Conservation (phyloP, 306 rosid genomes). For the Delonix regia region DNA sequence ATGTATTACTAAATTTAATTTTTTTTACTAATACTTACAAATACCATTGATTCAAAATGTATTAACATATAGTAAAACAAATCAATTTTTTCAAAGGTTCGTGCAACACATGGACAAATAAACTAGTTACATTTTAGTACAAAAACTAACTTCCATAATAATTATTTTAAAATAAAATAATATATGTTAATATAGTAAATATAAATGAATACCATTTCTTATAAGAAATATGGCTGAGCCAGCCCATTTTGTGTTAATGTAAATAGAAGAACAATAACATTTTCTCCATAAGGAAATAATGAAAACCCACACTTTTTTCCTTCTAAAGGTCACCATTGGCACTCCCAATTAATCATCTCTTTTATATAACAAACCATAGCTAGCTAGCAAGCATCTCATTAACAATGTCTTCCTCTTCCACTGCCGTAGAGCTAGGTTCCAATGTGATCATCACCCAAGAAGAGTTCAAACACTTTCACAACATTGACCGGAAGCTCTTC, state of each 20-base stretch:
- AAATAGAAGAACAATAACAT: background rate
- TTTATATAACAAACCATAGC: background rate
- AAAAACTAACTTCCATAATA: too few species aligned
- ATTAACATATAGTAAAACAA: too few species aligned
- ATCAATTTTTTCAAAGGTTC: too few species aligned
- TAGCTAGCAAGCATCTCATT: background rate
- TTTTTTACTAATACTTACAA: too few species aligned
- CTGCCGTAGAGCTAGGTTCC: background rate
- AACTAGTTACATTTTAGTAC: too few species aligned
- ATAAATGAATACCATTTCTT: background rate
- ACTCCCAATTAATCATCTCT: background rate
- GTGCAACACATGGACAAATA: too few species aligned
- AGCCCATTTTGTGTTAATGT: background rate
- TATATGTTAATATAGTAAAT: background rate
- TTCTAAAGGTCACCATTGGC: background rate
- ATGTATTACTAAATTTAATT: too few species aligned
- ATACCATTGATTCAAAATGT: too few species aligned
- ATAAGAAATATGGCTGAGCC: background rate
- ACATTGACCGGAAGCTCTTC: conserved; percentile 61
- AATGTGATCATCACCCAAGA: conserved; percentile 35
- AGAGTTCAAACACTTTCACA: conserved; percentile 63
- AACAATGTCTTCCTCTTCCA: conserved; percentile 12
- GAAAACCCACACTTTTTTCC: background rate
- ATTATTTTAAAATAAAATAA: too few species aligned
- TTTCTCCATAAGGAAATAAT: background rate